Evolutionary conservation across 1,284 basidiomycete genomes (phyloP).

Genomic region (Puccinia hordei): DNA sequence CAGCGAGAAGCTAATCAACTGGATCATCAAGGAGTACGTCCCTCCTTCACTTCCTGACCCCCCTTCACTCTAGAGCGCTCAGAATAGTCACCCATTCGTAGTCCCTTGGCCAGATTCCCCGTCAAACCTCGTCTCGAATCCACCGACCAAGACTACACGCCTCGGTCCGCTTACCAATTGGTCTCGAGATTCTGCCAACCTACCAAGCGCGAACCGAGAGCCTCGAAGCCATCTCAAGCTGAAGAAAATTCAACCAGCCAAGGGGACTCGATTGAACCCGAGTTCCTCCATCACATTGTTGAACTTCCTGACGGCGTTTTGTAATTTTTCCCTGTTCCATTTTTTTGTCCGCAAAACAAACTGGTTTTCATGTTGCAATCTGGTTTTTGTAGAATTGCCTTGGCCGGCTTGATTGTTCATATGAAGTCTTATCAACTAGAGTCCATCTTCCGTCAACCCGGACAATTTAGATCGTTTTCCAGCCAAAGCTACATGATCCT

Average conservation of each 20-base stretch:
- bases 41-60: neutral
- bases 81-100: neutral
- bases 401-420: constrained; percentile 38
- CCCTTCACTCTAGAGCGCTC: neutral
- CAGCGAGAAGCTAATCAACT: constrained; percentile 55
- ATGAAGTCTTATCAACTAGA: constrained; percentile 43
- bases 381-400: constrained; percentile 4
- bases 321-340: neutral
- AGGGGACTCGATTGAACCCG: neutral
- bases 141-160: constrained; percentile 25
- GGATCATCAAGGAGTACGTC: constrained; percentile 43
- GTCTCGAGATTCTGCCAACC: constrained; percentile 35
- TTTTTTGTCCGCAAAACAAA: neutral
- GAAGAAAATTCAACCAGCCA: neutral
- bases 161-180: constrained; percentile 24
- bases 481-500: constrained; percentile 36
- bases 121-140: constrained; percentile 31
- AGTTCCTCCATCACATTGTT: constrained; percentile 35
- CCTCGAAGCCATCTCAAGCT: neutral
- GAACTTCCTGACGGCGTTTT: constrained; percentile 38
- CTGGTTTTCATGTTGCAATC: neutral
- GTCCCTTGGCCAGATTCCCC: neutral
- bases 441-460: constrained; percentile 35
- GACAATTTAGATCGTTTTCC: constrained; percentile 31
- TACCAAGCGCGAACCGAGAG: neutral